Base-by-base conservation (phyloP, 352 stramenopile species). In the Globisporangium yorkense region DNA sequence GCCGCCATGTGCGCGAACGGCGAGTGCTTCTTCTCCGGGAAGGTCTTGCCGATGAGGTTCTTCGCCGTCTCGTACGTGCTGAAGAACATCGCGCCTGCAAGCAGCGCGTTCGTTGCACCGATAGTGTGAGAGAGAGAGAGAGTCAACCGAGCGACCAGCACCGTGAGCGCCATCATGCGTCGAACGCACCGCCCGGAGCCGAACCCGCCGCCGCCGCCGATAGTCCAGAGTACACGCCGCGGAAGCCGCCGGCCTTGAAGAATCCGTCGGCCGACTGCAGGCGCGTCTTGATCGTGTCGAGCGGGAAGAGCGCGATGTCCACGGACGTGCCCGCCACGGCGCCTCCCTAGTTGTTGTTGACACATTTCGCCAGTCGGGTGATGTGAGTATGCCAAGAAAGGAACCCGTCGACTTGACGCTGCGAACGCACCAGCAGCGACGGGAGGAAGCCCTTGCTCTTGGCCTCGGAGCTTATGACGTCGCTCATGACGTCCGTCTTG, bases 211-310 rank as follows among this genome's bases (percentile, higher is more conserved):
- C 93, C 3, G 88, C 93, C n/a, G 87, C 87, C 0, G 89, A 96
- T 20, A 98, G 64, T 1, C 93, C 93, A 29, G 84, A 92, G 74
- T 97, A 98, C 2, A 98, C 68, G 41, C 91, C 91, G 44, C 84
- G 85, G 66, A 99, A 99, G 10, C 97, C 97, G 20, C 97, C 97
- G 40, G 96, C 92, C 64, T 97, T 97, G 40, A 98, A 80, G 72
- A 99, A 99, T 18, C 97, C 96, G 45, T 97, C 80, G 1, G 96
- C 92, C 12, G 95, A 96, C 69, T 99, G 97, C 48, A 99, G 72
- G 10, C 97, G 80, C 20, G 97, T 99, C 84, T 99, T 99, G 66
- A 99, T 88, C 2, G 97, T 99, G 81, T 99, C 97, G 10, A 99
- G 85, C 41, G 97, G 97, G 86, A 98, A 99, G 21, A 99, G 82